Percentiles rank a stretch among this genome's conserved stretches.
Evolutionary conservation across 1,284 basidiomycete species (phyloP).

Genomic region (Austroboletus rostrupii): DNA sequence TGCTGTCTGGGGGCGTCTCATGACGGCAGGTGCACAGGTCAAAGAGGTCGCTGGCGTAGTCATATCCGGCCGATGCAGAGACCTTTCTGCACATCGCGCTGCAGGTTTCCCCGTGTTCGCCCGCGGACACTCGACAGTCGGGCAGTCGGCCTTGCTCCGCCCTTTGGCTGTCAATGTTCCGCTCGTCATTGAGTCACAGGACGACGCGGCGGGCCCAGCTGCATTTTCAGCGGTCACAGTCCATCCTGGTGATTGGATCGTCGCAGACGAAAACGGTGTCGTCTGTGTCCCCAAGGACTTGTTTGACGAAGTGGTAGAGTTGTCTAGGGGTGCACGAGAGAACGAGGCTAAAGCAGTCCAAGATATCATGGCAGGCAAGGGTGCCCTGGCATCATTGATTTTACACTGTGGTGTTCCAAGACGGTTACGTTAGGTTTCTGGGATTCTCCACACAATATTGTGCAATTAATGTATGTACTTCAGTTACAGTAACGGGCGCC

Average conservation of each 20-base stretch:
- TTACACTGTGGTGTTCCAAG: constrained; percentile 37
- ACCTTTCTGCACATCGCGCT: constrained; percentile 72
- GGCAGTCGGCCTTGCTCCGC: constrained; percentile 85
- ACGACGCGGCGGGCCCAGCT: constrained; percentile 22
- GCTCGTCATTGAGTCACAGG: constrained; percentile 55
- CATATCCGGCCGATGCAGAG: constrained; percentile 81
- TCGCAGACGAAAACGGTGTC: constrained; percentile 89
- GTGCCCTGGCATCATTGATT: constrained; percentile 76
- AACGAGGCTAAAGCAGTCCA: constrained; percentile 74
- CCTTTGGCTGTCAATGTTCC: constrained; percentile 77
- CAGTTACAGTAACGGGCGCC: no score
- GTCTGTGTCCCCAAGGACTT: constrained; percentile 71
- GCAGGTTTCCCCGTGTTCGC: constrained; percentile 76
- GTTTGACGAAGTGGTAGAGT: constrained; percentile 55
- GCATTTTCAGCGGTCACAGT: constrained; percentile 57
- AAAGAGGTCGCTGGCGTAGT: constrained; percentile 73
- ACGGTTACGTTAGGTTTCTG: no score
- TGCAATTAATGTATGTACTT: no score
- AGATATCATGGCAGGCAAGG: constrained; percentile 74
- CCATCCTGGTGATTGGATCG: constrained; percentile 76
- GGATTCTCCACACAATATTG: no score
- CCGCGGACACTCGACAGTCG: constrained; percentile 79
- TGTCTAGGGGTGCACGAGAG: constrained; percentile 58
- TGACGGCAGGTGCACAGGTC: constrained; percentile 81
- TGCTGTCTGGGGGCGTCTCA: constrained; percentile 89